Conservation (phyloP, 2,329 filamentous ascomycete genomes). For the Beauveria medogensis region DNA sequence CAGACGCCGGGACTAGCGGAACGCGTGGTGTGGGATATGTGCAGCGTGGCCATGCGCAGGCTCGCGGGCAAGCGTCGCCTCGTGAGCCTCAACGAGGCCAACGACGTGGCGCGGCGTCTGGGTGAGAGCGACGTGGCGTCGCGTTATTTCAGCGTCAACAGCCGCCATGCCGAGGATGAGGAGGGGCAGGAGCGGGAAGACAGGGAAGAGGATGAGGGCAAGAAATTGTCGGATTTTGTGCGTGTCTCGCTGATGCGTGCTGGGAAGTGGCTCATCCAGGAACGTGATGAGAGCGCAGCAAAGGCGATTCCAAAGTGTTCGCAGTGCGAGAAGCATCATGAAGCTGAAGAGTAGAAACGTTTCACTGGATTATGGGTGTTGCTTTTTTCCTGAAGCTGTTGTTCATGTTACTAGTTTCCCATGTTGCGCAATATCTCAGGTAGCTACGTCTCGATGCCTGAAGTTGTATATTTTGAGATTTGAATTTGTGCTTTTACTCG, state of each 20-base stretch:
- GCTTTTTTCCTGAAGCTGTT: not conserved
- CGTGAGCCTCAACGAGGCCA: constrained; percentile 47
- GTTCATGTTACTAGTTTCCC: not conserved
- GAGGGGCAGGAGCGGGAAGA: constrained; percentile 20
- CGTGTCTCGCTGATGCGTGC: constrained; percentile 11
- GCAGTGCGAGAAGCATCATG: not conserved
- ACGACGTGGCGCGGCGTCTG: constrained; percentile 49
- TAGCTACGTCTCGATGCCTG: not conserved
- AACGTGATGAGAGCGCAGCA: constrained; percentile 13
- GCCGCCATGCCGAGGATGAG: constrained; percentile 20
- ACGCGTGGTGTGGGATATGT: constrained; percentile 27
- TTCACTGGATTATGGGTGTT: not conserved
- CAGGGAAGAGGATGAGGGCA: constrained; percentile 17
- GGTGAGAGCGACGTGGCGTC: constrained; percentile 38
- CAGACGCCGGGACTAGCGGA: constrained; percentile 11
- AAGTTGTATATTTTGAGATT: not conserved
- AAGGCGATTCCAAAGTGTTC: constrained; percentile 3
- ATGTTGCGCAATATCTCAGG: not conserved
- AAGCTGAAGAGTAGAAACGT: not conserved
- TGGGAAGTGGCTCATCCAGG: constrained; percentile 17
- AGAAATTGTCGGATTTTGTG: constrained; percentile 23
- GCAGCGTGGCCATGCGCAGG: constrained; percentile 23
- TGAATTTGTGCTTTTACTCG: not conserved
- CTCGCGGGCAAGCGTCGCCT: constrained; percentile 36
- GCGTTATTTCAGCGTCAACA: constrained; percentile 29